Evolutionary conservation across 2,329 filamentous ascomycete genomes (phyloP).

Genomic region (Cercospora nicotianae): DNA sequence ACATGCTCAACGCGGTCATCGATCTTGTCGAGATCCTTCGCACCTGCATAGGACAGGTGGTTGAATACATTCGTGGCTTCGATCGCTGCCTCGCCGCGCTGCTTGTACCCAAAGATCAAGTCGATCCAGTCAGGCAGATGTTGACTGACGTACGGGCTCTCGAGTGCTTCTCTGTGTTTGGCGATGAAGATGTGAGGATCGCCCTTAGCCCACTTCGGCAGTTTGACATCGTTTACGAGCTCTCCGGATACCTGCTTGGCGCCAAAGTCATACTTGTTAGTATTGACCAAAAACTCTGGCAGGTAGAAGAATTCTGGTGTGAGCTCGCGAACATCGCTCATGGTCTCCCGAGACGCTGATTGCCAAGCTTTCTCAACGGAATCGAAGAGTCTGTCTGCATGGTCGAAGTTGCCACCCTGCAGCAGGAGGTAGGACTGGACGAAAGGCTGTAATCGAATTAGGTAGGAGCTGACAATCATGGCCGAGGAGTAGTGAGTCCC

Average conservation of each 20-base stretch:
- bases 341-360: conserved; percentile 84
- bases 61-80: conserved; percentile 96
- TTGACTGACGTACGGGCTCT: conserved; percentile 88
- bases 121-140: conserved; percentile 95
- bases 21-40: conserved; percentile 88
- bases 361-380: conserved; percentile 89
- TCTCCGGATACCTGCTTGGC: conserved; percentile 75
- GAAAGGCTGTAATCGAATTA: conserved; percentile 93
- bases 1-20: conserved; percentile 82
- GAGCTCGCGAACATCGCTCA: conserved; percentile 90
- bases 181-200: conserved; percentile 94
- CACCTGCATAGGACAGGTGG: conserved; percentile 90
- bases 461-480: conserved; percentile 96
- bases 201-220: conserved; percentile 97
- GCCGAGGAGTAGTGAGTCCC: conserved; percentile 98
- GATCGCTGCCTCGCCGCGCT: conserved; percentile 86
- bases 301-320: conserved; percentile 98
- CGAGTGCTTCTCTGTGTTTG: conserved; percentile 92
- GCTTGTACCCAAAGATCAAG: conserved; percentile 89
- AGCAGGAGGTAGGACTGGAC: conserved; percentile 92
- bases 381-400: conserved; percentile 92
- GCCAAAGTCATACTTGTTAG: conserved; percentile 93
- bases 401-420: conserved; percentile 94
- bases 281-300: conserved; percentile 90
- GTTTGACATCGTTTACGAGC: conserved; percentile 77